Evolutionary conservation across 2,329 filamentous ascomycete genomes (phyloP).

Genomic region (Pleurostoma richardsiae): DNA sequence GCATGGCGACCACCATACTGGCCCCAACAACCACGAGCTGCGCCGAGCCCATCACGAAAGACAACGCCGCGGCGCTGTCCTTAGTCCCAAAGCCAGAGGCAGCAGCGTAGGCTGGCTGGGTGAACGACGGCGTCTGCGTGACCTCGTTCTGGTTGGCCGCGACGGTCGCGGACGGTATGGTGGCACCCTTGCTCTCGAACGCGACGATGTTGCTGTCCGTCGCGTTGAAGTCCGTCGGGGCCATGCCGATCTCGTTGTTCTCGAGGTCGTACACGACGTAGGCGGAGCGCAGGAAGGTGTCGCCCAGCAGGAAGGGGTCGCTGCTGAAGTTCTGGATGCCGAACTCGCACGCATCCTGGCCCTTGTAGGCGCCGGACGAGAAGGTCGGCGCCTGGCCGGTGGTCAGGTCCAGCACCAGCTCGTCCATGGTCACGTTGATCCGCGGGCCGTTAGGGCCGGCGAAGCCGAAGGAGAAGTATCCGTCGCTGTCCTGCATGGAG

Average conservation of each 20-base stretch:
- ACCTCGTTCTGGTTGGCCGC: conserved; percentile 33
- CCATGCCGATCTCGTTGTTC: conserved; percentile 52
- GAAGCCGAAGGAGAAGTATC: conserved; percentile 51
- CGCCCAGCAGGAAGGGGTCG: conserved; percentile 44
- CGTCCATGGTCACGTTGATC: conserved; percentile 49
- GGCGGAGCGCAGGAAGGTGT: conserved; percentile 54
- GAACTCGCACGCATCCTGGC: conserved; percentile 45
- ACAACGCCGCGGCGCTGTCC: conserved; percentile 10
- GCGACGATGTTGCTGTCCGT: conserved; percentile 43
- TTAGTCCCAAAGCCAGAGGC: conserved; percentile 25
- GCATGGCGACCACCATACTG: neutral
- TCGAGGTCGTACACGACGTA: conserved; percentile 57
- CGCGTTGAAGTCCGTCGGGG: conserved; percentile 50
- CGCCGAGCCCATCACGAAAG: conserved; percentile 14
- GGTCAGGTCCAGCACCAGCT: conserved; percentile 46
- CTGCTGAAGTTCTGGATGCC: conserved; percentile 48
- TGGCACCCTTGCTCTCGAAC: conserved; percentile 42
- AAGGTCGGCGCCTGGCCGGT: conserved; percentile 27
- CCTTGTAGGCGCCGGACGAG: conserved; percentile 32
- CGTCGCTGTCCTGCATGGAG: conserved; percentile 33
- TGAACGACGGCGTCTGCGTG: conserved; percentile 14
- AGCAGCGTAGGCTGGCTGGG: conserved; percentile 27
- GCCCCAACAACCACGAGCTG: conserved; percentile 11
- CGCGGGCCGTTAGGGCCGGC: conserved; percentile 40
- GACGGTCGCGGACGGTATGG: conserved; percentile 44